Conservation (phyloP, 257 asterid genomes). For the Marsdenia floribunda region DNA sequence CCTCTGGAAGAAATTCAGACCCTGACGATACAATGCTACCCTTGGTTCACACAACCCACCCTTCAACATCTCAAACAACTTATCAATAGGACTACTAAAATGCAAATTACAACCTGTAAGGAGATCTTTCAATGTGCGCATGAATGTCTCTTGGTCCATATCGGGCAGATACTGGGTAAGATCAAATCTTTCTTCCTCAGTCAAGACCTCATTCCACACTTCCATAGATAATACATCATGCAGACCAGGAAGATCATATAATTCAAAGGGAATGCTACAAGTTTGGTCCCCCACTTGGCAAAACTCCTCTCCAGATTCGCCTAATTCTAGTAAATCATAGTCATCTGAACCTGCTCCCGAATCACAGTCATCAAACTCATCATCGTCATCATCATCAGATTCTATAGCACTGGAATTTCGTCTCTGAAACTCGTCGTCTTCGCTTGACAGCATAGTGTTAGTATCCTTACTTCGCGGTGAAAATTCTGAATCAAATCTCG, state of each 20-base stretch:
- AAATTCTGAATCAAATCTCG: conserved; percentile 63
- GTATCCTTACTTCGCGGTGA: conserved; percentile 63
- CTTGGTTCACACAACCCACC: conserved; percentile 96
- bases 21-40: conserved; percentile 95
- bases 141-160: conserved; percentile 87
- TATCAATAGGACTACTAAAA: conserved; percentile 74
- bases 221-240: conserved; percentile 80
- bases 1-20: conserved; percentile 72
- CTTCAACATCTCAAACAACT: conserved; percentile 78
- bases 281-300: conserved; percentile 92
- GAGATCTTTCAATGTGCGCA: conserved; percentile 69
- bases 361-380: conserved; percentile 90
- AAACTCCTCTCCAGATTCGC: conserved; percentile 88
- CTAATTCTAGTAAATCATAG: conserved; percentile 81
- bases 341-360: conserved; percentile 99
- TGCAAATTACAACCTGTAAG: conserved; percentile 71
- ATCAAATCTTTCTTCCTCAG: conserved; percentile 77
- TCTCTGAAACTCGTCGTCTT: conserved; percentile 66
- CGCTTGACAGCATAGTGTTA: conserved; percentile 54
- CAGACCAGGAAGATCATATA: conserved; percentile 81
- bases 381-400: conserved; percentile 71
- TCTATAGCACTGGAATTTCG: conserved; percentile 49
- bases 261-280: conserved; percentile 80
- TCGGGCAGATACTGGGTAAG: conserved; percentile 88
- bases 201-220: conserved; percentile 87